Conservation (phyloP, 1,139 yeast species). For the Scheffersomyces lignicola region DNA sequence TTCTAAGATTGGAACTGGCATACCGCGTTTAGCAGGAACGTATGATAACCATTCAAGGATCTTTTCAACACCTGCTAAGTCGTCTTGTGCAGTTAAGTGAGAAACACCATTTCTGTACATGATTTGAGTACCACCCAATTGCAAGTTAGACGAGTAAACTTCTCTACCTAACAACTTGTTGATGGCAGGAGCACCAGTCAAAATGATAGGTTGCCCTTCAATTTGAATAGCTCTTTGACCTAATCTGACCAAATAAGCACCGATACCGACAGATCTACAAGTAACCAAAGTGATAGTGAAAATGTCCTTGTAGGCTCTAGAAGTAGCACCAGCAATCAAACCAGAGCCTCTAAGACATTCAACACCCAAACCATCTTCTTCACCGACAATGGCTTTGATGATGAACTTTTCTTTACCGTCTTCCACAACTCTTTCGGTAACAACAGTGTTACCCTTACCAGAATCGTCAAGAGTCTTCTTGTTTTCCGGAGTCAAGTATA, state of each 20-base stretch:
- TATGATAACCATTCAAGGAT: conserved; percentile 96
- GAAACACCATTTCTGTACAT: conserved; percentile 99
- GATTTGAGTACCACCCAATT: conserved; percentile 98
- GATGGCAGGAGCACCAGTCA: conserved; percentile 99
- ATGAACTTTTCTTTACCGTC: conserved; percentile 79
- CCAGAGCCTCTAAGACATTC: conserved; percentile 98
- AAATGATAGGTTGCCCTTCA: conserved; percentile 97
- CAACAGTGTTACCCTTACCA: conserved; percentile 61
- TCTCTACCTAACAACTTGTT: conserved; percentile 95
- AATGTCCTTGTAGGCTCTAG: conserved; percentile 95
- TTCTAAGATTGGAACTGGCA: conserved; percentile 90
- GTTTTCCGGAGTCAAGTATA: conserved; percentile 76
- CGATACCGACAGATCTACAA: conserved; percentile 98
- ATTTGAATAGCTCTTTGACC: conserved; percentile 99
- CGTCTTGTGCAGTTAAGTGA: conserved; percentile 93
- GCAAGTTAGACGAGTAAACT: conserved; percentile 94
- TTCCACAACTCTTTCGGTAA: conserved; percentile 80
- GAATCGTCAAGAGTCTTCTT: conserved; percentile 57
- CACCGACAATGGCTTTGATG: conserved; percentile 85
- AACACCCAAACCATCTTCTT: conserved; percentile 96
- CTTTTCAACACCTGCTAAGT: conserved; percentile 93
- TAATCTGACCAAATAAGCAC: conserved; percentile 95
- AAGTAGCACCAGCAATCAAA: conserved; percentile 96
- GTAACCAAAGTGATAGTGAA: conserved; percentile 96
- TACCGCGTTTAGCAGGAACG: conserved; percentile 85